Evolutionary conservation across 78 protist genomes (phyloP), one percentile per base, ranked within the genome.

Genomic region (Pelomyxa schiedti): DNA sequence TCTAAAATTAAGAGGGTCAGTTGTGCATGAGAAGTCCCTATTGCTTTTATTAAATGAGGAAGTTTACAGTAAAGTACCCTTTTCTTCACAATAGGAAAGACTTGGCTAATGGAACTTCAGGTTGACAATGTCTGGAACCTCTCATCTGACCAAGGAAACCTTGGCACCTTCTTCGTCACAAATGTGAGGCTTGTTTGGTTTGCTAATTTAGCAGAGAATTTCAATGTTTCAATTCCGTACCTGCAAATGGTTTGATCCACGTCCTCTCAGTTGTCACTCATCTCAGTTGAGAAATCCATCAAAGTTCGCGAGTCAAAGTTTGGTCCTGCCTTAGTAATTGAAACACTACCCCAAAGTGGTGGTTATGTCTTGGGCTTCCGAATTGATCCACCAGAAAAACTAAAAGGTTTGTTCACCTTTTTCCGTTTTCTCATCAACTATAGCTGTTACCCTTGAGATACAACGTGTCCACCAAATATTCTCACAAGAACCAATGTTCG

Each of bases 141-240:
- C n/a, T 75, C 87, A n/a, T 26, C 71, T 28, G 85, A 83, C 35
- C 88, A 81, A 66, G 92, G 92, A n/a, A 81, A 76, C 41, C 79
- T 88, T 1, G 95, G 95, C 1, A 67, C 88, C 0, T 78, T 91
- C 22, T 70, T 71, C 69, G 9, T 82, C 6, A 86, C 91, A 29
- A 82, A 85, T 40, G 80, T 92, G 22, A 80, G 95, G 3, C 36
- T 88, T 29, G 93, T 92, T 38, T 92, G 95, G 95, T 70, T 70
- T 41, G 89, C 89, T 7, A 80, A 84, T 43, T 42, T 64, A 5
- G 80, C 88, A 3, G 90, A 83, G 26, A 86, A 79, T 88, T 92
- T 86, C 90, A 92, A 92, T 76, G 91, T 92, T 26, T 64, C 80
- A 36, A 77, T 88, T 41, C 95, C 95, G 4, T 88, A 92, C 41